Conservation (phyloP, 2,329 filamentous ascomycete genomes). For the Trichoderma koningiopsis region DNA sequence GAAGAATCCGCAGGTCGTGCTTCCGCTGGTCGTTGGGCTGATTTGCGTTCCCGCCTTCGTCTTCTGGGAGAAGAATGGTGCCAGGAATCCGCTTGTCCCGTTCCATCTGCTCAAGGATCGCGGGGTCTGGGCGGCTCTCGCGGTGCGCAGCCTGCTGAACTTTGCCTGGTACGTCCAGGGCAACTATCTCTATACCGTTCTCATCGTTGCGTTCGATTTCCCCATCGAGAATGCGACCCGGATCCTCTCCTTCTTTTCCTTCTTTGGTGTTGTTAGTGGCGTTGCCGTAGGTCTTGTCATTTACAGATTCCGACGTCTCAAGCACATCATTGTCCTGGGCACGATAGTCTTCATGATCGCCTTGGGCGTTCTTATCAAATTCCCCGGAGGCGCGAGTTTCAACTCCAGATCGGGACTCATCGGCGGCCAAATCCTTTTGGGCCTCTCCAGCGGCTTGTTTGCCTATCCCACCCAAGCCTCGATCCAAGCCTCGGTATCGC, state of each 20-base stretch:
- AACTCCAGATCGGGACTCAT: slow-evolving; percentile 54
- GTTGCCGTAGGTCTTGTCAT: slow-evolving; percentile 55
- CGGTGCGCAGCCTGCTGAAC: slow-evolving; percentile 53
- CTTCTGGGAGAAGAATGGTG: slow-evolving; percentile 54
- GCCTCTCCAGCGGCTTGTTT: slow-evolving; percentile 61
- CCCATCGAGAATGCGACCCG: slow-evolving; percentile 57
- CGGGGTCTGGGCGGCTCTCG: slow-evolving; percentile 62
- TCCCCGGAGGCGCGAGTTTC: slow-evolving; percentile 50
- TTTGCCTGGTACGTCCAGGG: slow-evolving; percentile 60
- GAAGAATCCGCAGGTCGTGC: slow-evolving; percentile 53
- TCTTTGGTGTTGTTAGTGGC: slow-evolving; percentile 57
- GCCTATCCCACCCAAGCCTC: slow-evolving; percentile 46
- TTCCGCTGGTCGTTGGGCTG: slow-evolving; percentile 54
- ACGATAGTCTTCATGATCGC: slow-evolving; percentile 58
- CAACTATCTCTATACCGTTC: slow-evolving; percentile 61
- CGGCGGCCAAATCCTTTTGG: slow-evolving; percentile 57
- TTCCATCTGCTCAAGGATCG: slow-evolving; percentile 61
- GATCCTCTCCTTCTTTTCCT: slow-evolving; percentile 57
- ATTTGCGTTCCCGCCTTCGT: slow-evolving; percentile 52
- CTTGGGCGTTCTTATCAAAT: slow-evolving; percentile 58
- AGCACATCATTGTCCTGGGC: slow-evolving; percentile 60
- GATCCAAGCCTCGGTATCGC: slow-evolving; percentile 43
- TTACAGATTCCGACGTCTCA: slow-evolving; percentile 54
- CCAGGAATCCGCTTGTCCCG: slow-evolving; percentile 56
- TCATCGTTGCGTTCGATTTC: slow-evolving; percentile 61